Percentiles rank a stretch among this genome's conserved stretches.
phyloP scores from a whole-genome alignment of 495 filamentous ascomycete species.

The Parathielavia appendiculata region DNA sequence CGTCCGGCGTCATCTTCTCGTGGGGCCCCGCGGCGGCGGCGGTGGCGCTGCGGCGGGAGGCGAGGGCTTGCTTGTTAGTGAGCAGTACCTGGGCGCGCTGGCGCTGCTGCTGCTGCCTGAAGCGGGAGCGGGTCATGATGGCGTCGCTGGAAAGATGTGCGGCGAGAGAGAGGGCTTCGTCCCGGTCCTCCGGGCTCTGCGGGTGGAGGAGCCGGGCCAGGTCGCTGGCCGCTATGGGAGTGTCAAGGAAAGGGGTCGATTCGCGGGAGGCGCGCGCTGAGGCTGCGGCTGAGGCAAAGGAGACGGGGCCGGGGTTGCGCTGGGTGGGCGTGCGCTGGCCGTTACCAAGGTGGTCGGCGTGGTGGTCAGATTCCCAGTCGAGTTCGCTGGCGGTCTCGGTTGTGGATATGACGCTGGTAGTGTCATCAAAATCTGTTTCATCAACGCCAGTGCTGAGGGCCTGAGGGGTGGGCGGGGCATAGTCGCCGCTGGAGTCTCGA shows the following conservation, averaged over 20 bases:
- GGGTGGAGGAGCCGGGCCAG: constrained; percentile 84
- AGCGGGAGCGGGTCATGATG: constrained; percentile 79
- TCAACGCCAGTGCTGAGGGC: constrained; percentile 14
- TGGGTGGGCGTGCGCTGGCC: constrained; percentile 76
- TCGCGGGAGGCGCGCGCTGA: constrained; percentile 42
- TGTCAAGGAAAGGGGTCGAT: constrained; percentile 55
- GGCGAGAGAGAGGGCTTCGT: constrained; percentile 76
- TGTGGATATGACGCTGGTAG: constrained; percentile 69
- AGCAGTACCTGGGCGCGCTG: constrained; percentile 64
- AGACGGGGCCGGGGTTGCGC: constrained; percentile 20
- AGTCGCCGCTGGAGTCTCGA: constrained; percentile 71
- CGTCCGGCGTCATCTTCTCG: constrained; percentile 50
- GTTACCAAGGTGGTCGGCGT: constrained; percentile 35
- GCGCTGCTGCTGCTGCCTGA: constrained; percentile 57
- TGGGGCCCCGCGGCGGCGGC: constrained; percentile 2
- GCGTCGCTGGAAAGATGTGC: constrained; percentile 64
- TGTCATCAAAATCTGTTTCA: constrained; percentile 66
- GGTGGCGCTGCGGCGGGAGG: not conserved
- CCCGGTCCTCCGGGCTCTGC: constrained; percentile 64
- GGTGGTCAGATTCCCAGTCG: constrained; percentile 52
- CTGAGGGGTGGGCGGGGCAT: constrained; percentile 35
- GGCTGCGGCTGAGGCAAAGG: constrained; percentile 15
- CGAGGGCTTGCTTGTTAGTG: constrained; percentile 28
- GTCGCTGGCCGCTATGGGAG: constrained; percentile 57
- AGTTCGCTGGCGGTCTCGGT: constrained; percentile 40